Base-by-base conservation (phyloP, 257 asterid species). In the Dorcoceras hygrometricum region DNA sequence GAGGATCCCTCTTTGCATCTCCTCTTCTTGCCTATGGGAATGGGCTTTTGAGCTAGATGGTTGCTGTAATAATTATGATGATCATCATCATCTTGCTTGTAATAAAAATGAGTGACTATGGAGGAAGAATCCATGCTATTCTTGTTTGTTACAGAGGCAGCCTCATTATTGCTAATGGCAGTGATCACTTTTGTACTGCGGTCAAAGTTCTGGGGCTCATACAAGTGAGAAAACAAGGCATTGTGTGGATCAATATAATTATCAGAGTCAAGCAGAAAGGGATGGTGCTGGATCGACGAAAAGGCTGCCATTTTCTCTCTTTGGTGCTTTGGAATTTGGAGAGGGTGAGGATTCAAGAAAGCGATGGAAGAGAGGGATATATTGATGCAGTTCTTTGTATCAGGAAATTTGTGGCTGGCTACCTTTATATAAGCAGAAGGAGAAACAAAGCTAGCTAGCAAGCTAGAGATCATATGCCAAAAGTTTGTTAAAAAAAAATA, bases 41-140 rank as follows among this genome's bases (percentile, higher is more conserved):
- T 9, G 20, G 26, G 19, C 8, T 18, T 59, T 34, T 26, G 11
- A 36, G 65, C 71, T 14, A 46, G 54, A 46, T 46, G 20, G 3
- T 46, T 46, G 22, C 4, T 46, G 5, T 16, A 1, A 16, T 46
- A 46, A 46, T 39, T 39, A 39, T 46, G 54, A 46, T 16, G 54
- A 46, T 16, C 22, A 46, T 46, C 22, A 18, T 46, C 54, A 46
- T 3, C 1, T 46, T 32, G 3, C 0, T 7, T 19, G 9, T 58
- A 23, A 50, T 50, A 51, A 22, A 71, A 67, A 36, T 76, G 11
- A 20, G 83, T 62, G 9, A 67, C 59, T 5, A 60, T 80, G 22
- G 90, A 82, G 3, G 87, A 82, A 54, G 90, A 83, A 69, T 79
- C 82, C 66, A 80, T 73, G 77, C 72, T 63, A 23, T 66, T 75